phyloP scores from a whole-genome alignment of 1,139 yeast species.

The Diutina sp. region DNA sequence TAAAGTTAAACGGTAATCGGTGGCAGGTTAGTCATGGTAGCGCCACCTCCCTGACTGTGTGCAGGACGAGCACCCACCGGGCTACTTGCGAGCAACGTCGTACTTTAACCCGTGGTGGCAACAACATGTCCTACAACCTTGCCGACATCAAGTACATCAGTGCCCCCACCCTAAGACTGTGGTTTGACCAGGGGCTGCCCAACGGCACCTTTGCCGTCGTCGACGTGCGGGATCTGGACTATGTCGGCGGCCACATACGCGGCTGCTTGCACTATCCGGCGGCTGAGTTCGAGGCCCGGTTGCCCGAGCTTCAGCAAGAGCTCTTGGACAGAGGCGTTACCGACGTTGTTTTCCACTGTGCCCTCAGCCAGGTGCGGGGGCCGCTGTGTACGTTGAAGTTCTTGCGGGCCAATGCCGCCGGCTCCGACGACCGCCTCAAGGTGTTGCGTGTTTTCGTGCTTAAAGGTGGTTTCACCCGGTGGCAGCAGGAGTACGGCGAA shows the following conservation, averaged over 20 bases:
- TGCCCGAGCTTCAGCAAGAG: slow-evolving; percentile 27
- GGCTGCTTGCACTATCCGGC: slow-evolving; percentile 55
- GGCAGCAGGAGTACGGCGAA: slow-evolving; percentile 69
- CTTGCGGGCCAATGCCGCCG: slow-evolving; percentile 23
- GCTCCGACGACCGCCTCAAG: slow-evolving; percentile 22
- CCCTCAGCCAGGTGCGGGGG: slow-evolving; percentile 80
- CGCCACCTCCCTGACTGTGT: neutral
- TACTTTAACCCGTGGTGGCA: neutral
- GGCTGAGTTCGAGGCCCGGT: slow-evolving; percentile 24
- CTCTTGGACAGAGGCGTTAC: slow-evolving; percentile 21
- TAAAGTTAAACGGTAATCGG: too few species aligned
- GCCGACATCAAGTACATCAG: slow-evolving; percentile 28
- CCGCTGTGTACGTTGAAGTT: slow-evolving; percentile 71
- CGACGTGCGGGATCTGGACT: slow-evolving; percentile 83
- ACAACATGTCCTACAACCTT: neutral
- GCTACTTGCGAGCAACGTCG: neutral
- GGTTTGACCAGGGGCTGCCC: slow-evolving; percentile 29
- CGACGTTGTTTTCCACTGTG: slow-evolving; percentile 80
- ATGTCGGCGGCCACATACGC: slow-evolving; percentile 53
- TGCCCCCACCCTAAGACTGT: slow-evolving; percentile 27
- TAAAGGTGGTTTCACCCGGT: slow-evolving; percentile 71
- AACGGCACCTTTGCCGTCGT: slow-evolving; percentile 47
- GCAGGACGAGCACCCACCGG: neutral
- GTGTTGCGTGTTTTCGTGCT: slow-evolving; percentile 54
- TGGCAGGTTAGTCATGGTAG: neutral